Base-by-base conservation (phyloP, 83 land plant genomes). In the Diphasiastrum complanatum region DNA sequence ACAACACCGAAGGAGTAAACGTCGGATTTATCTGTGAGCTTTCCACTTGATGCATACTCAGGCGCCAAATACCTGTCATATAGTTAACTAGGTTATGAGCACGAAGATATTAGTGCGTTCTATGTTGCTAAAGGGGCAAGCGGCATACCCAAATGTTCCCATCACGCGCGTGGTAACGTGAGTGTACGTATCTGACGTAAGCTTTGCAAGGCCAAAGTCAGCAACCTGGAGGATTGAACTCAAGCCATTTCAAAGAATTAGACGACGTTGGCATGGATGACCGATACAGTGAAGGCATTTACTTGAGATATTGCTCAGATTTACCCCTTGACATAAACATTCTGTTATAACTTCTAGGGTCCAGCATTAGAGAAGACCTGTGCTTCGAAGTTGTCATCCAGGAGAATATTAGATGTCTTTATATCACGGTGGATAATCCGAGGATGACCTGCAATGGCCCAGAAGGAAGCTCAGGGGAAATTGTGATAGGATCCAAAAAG, bases 171-270 rank as follows among this genome's bases (percentile, higher is more conserved):
- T 91, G 26, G 97, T 85, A 30, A 91, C 80, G 73, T 91, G 97
- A 28, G 97, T 91, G 63, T 85, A 75, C 16, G 68, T 62, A 45
- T 91, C 97, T 40, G 82, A 70, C 65, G 96, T 60, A 38, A 82
- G 51, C 68, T 85, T 91, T 46, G 97, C 97, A 47, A 91, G 87
- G 4, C 95, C 97, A 87, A 91, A 91, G 64, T 91, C 97, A 25
- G 97, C 83, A 78, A 91, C 97, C 97, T 90, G 79, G 36, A 23
- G 33, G 29, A 30, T n/a, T n/a, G n/a, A 6, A 11, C 3, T 54
- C 14, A 8, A 38, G 43, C 14, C 8, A 38, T 8, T 8, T 38
- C 12, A 38, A 14, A 38, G 18, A n/a, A n/a, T n/a, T n/a, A n/a
- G n/a, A n/a, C n/a, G n/a, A n/a, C n/a, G n/a, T n/a, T n/a, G n/a